These are phyloP conservation scores for Microdochium paspali DNA, from an alignment of 2,329 filamentous ascomycete genomes.

Conservation along the genomic window DNA sequence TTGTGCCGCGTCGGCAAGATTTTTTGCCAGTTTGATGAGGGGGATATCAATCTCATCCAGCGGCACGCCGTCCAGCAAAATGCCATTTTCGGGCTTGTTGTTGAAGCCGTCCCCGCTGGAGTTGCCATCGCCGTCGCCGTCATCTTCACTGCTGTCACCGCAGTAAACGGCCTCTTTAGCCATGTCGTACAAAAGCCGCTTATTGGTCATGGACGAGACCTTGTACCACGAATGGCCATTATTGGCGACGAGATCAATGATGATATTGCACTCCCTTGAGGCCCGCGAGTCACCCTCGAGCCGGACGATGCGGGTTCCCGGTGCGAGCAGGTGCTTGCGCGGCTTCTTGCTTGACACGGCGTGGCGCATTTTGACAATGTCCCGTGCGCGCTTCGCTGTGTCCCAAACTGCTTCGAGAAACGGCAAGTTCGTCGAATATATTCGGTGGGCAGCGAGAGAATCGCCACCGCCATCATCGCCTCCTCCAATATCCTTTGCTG, in stretches of 20 bases:
- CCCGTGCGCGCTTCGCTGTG: constrained; percentile 15
- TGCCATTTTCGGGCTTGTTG: neutral
- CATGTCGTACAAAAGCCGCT: constrained; percentile 17
- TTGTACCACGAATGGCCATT: constrained; percentile 20
- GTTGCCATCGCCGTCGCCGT: constrained; percentile 4
- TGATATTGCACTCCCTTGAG: constrained; percentile 10
- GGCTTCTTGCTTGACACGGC: constrained; percentile 13
- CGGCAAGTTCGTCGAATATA: constrained; percentile 16
- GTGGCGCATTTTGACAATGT: constrained; percentile 18
- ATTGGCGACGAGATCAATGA: constrained; percentile 19
- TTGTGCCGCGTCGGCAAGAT: constrained; percentile 12
- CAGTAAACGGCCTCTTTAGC: constrained; percentile 20
- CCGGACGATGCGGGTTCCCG: constrained; percentile 17
- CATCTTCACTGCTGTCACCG: constrained; percentile 16
- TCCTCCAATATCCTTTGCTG: constrained; percentile 2
- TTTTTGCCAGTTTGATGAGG: constrained; percentile 17
- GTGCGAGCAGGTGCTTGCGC: constrained; percentile 15
- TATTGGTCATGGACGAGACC: constrained; percentile 21
- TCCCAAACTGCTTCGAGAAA: constrained; percentile 19
- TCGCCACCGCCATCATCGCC: constrained; percentile 10
- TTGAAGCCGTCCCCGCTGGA: neutral
- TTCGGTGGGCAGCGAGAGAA: constrained; percentile 10
- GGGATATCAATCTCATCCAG: constrained; percentile 15
- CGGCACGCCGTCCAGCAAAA: neutral
- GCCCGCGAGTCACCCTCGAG: constrained; percentile 14